These are phyloP conservation scores for Candida maesae DNA, from an alignment of 805 yeast genomes.

Conservation along the genomic window DNA sequence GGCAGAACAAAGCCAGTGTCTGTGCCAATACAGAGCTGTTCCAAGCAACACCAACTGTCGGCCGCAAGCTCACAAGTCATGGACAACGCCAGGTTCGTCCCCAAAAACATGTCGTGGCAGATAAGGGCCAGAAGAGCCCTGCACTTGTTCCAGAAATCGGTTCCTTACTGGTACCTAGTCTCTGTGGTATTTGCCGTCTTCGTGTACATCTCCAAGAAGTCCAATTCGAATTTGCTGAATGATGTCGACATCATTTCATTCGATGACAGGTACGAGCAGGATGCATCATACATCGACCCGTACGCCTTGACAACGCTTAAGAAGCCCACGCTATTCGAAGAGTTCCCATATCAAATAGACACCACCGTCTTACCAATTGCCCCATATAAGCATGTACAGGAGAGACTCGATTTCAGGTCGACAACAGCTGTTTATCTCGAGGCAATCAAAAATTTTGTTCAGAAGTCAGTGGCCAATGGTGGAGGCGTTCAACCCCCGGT, in stretches of 20 bases:
- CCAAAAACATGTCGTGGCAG: slow-evolving; percentile 7
- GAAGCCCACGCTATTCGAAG: slow-evolving; percentile 20
- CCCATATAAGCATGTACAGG: slow-evolving; percentile 34
- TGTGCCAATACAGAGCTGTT: too few relatives aligned
- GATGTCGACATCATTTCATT: slow-evolving; percentile 16
- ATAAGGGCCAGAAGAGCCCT: slow-evolving; percentile 6
- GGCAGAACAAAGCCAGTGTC: background rate
- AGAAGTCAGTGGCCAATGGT: slow-evolving; percentile 23
- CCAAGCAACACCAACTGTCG: too few relatives aligned
- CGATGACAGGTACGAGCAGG: slow-evolving; percentile 21
- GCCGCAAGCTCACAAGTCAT: background rate
- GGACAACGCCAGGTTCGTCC: slow-evolving; percentile 9
- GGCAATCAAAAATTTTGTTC: slow-evolving; percentile 30
- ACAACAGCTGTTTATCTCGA: slow-evolving; percentile 33
- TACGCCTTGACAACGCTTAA: slow-evolving; percentile 16
- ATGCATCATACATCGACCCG: slow-evolving; percentile 17
- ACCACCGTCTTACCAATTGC: slow-evolving; percentile 34
- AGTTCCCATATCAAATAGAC: slow-evolving; percentile 32
- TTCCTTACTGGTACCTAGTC: slow-evolving; percentile 22
- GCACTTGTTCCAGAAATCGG: slow-evolving; percentile 9
- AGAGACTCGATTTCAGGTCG: slow-evolving; percentile 33
- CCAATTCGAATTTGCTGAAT: slow-evolving; percentile 6
- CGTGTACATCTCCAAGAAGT: slow-evolving; percentile 15
- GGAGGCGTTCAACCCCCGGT: slow-evolving; percentile 28
- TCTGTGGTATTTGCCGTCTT: slow-evolving; percentile 20